phyloP scores from a whole-genome alignment of 345 rosid genomes.

The Euphorbia lathyris region DNA sequence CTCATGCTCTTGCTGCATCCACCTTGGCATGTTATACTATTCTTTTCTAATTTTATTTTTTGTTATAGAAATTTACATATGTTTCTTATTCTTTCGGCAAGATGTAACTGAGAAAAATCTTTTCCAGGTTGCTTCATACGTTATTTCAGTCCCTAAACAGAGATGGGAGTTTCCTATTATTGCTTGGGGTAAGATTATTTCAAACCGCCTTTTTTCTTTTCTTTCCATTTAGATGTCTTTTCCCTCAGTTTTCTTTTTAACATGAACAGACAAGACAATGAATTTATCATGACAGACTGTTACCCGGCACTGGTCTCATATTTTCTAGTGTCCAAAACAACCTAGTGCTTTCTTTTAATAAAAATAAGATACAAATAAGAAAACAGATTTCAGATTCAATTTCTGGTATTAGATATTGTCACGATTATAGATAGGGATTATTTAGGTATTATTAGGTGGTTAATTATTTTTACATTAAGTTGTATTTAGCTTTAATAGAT shows the following conservation, averaged over 20 bases:
- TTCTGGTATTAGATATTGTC: too few relatives aligned
- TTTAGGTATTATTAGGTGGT: too few relatives aligned
- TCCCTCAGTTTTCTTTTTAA: neutral
- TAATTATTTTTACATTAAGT: too few relatives aligned
- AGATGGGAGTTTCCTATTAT: conserved; percentile 74
- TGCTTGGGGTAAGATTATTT: conserved; percentile 64
- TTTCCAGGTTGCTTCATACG: conserved; percentile 67
- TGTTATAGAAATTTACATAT: neutral
- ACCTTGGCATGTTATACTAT: conserved; percentile 47
- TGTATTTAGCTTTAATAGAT: too few relatives aligned
- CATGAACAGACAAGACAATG: neutral
- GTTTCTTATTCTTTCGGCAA: conserved; percentile 6
- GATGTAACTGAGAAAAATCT: conserved; percentile 18
- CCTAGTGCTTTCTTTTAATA: neutral
- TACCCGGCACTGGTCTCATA: neutral
- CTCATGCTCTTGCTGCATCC: conserved; percentile 67
- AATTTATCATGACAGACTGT: neutral
- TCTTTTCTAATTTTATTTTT: neutral
- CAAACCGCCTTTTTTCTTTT: neutral
- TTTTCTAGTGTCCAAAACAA: neutral
- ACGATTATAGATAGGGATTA: too few relatives aligned
- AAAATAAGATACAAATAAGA: neutral
- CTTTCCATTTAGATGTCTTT: neutral
- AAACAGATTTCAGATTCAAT: neutral
- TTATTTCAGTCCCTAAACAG: conserved; percentile 63